Percentiles rank a stretch among this genome's conserved stretches.
Conservation (phyloP, 2,329 filamentous ascomycete species). For the Paradendryphiella salina region DNA sequence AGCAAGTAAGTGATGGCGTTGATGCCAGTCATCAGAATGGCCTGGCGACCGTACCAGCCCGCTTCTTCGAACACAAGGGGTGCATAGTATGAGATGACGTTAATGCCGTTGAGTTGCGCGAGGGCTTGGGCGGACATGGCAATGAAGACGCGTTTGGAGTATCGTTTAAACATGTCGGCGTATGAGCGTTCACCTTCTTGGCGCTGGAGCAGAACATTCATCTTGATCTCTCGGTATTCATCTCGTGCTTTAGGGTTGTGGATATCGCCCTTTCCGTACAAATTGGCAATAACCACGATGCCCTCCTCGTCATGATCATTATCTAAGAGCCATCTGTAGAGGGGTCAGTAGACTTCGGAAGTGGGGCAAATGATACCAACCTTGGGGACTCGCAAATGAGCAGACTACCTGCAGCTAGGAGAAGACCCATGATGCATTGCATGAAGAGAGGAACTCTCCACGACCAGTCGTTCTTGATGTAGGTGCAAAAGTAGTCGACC, state of each 20-base stretch:
- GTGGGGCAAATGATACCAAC: conserved; percentile 53
- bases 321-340: conserved; percentile 86
- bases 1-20: conserved; percentile 90
- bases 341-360: conserved; percentile 12
- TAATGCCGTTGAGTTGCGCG: conserved; percentile 97
- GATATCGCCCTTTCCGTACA: conserved; percentile 94
- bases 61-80: conserved; percentile 95
- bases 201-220: conserved; percentile 89
- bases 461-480: conserved; percentile 78
- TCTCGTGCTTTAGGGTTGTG: conserved; percentile 90
- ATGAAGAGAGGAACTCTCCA: conserved; percentile 89
- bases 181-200: conserved; percentile 95
- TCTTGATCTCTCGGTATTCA: conserved; percentile 98
- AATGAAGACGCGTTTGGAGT: conserved; percentile 90
- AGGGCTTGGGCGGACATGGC: conserved; percentile 97
- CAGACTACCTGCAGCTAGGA: conserved; percentile 83
- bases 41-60: conserved; percentile 88
- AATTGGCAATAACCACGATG: conserved; percentile 95
- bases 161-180: conserved; percentile 89
- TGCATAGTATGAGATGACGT: conserved; percentile 98
- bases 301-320: conserved; percentile 98
- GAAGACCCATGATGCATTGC: conserved; percentile 91
- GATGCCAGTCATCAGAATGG: conserved; percentile 95
- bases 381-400: conserved; percentile 95
- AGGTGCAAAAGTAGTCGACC: conserved; percentile 98